Percentiles rank a stretch among this genome's conserved stretches.
Evolutionary conservation across 2,329 filamentous ascomycete species (phyloP).

Genomic region (Talaromyces sp.): DNA sequence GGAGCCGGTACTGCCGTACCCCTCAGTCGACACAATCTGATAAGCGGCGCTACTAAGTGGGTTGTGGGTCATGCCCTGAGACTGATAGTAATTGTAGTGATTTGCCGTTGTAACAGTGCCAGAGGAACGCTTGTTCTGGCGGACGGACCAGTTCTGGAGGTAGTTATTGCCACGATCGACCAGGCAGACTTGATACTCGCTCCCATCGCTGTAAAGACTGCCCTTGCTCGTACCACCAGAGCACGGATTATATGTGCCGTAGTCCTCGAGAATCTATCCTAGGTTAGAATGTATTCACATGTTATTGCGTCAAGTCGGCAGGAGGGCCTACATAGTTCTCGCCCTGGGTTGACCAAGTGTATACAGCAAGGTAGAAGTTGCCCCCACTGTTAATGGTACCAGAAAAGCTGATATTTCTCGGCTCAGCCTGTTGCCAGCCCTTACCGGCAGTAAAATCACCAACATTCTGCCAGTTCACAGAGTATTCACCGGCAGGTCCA

Average conservation of each 20-base stretch:
- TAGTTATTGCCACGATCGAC: background rate
- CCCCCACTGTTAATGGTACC: background rate
- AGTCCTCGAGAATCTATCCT: conserved; percentile 2
- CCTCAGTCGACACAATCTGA: conserved; percentile 4
- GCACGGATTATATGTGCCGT: conserved; percentile 2
- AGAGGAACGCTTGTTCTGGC: background rate
- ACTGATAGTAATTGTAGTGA: conserved; percentile 4
- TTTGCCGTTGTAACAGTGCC: conserved; percentile 3
- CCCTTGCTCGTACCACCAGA: background rate
- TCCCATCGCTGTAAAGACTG: background rate
- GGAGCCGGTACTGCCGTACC: background rate
- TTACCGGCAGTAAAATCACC: background rate
- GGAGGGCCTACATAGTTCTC: background rate
- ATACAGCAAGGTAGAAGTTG: conserved; percentile 6
- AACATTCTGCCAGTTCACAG: background rate
- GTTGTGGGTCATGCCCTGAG: background rate
- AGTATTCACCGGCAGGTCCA: background rate
- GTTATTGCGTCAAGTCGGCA: background rate
- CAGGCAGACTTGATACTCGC: background rate
- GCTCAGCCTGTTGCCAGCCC: background rate
- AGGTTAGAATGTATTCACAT: background rate
- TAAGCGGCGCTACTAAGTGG: background rate
- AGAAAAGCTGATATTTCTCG: background rate
- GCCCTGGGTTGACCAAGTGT: background rate
- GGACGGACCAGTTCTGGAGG: conserved; percentile 1